Evolutionary conservation across 1,139 yeast species (phyloP).

Genomic region (Geotrichum bryndzae): DNA sequence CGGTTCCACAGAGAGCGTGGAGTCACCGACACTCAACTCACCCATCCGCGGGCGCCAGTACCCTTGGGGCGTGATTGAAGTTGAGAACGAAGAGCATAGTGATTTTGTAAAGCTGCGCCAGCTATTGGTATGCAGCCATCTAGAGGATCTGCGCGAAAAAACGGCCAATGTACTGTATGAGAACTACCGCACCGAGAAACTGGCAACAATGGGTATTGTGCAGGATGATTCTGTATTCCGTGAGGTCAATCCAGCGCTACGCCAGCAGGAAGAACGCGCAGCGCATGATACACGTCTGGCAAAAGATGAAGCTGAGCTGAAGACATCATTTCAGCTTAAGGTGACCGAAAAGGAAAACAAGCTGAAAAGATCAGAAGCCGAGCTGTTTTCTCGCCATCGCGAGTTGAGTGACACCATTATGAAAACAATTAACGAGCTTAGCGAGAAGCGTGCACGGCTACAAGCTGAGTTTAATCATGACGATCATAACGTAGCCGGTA

Average conservation of each 20-base stretch:
- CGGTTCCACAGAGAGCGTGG: constrained; percentile 77
- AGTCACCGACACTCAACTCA: constrained; percentile 62
- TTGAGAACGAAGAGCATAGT: constrained; percentile 89
- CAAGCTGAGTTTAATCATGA: constrained; percentile 46
- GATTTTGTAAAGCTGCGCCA: constrained; percentile 91
- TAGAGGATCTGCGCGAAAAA: constrained; percentile 89
- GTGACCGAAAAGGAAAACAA: constrained; percentile 96
- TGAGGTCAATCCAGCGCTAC: constrained; percentile 87
- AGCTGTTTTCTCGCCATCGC: constrained; percentile 88
- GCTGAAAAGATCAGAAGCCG: constrained; percentile 95
- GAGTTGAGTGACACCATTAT: constrained; percentile 94
- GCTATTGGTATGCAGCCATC: constrained; percentile 77
- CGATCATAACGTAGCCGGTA: neutral
- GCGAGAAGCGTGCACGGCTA: constrained; percentile 81
- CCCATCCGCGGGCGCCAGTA: constrained; percentile 86
- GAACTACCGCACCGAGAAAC: constrained; percentile 80
- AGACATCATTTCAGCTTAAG: constrained; percentile 92
- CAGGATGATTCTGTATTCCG: constrained; percentile 90
- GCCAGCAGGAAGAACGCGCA: constrained; percentile 90
- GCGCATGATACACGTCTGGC: constrained; percentile 90
- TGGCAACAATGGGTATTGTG: constrained; percentile 75
- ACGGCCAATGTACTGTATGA: constrained; percentile 78
- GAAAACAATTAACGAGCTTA: constrained; percentile 81
- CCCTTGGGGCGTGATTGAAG: constrained; percentile 98
- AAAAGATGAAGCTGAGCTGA: constrained; percentile 96